Evolutionary conservation across 768 basidiomycete species (phyloP).

Genomic region (Rhodotorula toruloides): DNA sequence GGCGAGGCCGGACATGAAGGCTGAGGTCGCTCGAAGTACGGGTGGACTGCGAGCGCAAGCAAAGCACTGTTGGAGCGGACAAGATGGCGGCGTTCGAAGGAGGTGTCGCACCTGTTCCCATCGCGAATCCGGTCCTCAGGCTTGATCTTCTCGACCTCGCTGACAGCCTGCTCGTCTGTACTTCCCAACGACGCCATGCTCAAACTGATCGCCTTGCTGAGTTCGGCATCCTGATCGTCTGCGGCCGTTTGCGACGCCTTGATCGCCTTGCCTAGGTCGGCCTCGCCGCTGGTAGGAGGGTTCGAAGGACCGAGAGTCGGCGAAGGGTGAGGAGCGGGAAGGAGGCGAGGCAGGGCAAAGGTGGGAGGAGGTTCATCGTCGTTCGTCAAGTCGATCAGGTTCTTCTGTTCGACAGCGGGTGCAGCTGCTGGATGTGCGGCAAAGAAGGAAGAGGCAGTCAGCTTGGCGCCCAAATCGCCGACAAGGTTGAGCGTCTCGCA

Average conservation of each 20-base stretch:
- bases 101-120: not conserved
- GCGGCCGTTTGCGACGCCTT: not conserved
- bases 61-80: too few species aligned
- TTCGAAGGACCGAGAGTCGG: not conserved
- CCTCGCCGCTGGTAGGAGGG: not conserved
- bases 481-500: too few species aligned
- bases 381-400: not conserved
- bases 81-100: too few species aligned
- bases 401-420: not conserved
- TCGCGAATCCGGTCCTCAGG: conserved; percentile 8
- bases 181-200: conserved; percentile 18
- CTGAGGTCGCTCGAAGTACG: conserved; percentile 15
- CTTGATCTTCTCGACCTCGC: not conserved
- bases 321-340: not conserved
- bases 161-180: not conserved
- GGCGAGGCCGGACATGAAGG: conserved; percentile 8
- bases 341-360: not conserved
- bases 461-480: too few species aligned
- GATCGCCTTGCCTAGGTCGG: conserved; percentile 19
- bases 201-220: conserved; percentile 27
- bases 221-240: conserved; percentile 18
- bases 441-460: not conserved
- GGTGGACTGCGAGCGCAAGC: not conserved
- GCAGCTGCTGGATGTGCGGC: not conserved
- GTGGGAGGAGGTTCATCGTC: not conserved